Evolutionary conservation across 2,329 filamentous ascomycete species (phyloP).

Genomic region (Erysiphe pulchra): DNA sequence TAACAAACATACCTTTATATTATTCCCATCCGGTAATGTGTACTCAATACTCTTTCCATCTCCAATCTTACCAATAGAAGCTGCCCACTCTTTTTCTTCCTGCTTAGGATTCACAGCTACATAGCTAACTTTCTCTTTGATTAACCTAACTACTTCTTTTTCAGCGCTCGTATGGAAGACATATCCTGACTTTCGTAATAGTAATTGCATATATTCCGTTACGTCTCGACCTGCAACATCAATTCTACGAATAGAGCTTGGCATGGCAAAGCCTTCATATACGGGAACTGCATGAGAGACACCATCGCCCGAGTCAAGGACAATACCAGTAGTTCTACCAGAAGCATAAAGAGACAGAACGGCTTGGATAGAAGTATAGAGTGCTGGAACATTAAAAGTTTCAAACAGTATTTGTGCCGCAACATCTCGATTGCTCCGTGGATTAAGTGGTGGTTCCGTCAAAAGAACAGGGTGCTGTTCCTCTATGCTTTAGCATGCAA

Average conservation of each 20-base stretch:
- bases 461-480: constrained; percentile 71
- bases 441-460: constrained; percentile 88
- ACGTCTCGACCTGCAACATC: constrained; percentile 92
- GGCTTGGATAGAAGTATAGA: constrained; percentile 93
- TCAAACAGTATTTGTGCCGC: constrained; percentile 96
- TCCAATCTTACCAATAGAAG: constrained; percentile 37
- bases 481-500: not conserved
- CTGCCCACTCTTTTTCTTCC: constrained; percentile 90
- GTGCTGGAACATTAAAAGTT: constrained; percentile 89
- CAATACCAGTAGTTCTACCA: constrained; percentile 83
- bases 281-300: constrained; percentile 95
- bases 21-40: constrained; percentile 72
- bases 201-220: constrained; percentile 76
- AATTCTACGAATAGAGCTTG: constrained; percentile 81
- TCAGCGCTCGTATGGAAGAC: constrained; percentile 95
- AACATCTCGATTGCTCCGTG: constrained; percentile 80
- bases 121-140: constrained; percentile 89
- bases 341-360: constrained; percentile 90
- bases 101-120: constrained; percentile 73
- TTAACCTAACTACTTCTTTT: constrained; percentile 93
- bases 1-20: constrained; percentile 43
- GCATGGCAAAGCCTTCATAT: constrained; percentile 93
- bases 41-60: constrained; percentile 67
- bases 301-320: constrained; percentile 83
- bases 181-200: constrained; percentile 77